Evolutionary conservation across 2,329 filamentous ascomycete genomes (phyloP).

Genomic region (Niveomyces coronatus): DNA sequence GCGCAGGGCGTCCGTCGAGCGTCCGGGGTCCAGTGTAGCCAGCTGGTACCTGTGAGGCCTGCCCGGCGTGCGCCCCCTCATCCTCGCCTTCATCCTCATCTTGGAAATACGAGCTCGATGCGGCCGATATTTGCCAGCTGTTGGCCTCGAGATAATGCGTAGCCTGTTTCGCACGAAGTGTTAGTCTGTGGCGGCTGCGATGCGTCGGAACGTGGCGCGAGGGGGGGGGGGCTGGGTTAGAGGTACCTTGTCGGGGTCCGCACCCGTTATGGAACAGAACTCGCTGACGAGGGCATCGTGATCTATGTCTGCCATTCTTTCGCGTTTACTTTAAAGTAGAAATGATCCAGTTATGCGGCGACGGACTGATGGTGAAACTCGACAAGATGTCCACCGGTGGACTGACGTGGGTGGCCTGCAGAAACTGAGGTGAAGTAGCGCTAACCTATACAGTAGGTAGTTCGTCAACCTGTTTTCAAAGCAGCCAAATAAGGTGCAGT

Average conservation of each 20-base stretch:
- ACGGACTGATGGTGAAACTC: too few species aligned
- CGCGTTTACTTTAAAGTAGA: neutral
- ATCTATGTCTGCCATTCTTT: conserved; percentile 20
- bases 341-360: too few species aligned
- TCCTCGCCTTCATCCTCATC: conserved; percentile 46
- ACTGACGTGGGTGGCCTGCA: too few species aligned
- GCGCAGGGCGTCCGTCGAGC: conserved; percentile 50
- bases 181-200: neutral
- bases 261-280: conserved; percentile 19
- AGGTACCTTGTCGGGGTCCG: conserved; percentile 19
- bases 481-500: too few species aligned
- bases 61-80: conserved; percentile 32
- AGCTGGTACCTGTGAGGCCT: conserved; percentile 25
- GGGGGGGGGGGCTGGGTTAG: conserved; percentile 19
- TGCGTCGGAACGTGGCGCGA: neutral
- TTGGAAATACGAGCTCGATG: conserved; percentile 52
- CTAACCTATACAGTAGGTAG: too few species aligned
- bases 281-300: conserved; percentile 19
- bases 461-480: too few species aligned
- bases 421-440: too few species aligned
- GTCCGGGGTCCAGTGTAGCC: conserved; percentile 51
- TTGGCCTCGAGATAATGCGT: conserved; percentile 54
- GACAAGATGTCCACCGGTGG: too few species aligned
- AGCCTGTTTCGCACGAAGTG: conserved; percentile 38
- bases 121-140: conserved; percentile 55